phyloP scores from a whole-genome alignment of 2,329 filamentous ascomycete species.

The Xylariaceae sp. region DNA sequence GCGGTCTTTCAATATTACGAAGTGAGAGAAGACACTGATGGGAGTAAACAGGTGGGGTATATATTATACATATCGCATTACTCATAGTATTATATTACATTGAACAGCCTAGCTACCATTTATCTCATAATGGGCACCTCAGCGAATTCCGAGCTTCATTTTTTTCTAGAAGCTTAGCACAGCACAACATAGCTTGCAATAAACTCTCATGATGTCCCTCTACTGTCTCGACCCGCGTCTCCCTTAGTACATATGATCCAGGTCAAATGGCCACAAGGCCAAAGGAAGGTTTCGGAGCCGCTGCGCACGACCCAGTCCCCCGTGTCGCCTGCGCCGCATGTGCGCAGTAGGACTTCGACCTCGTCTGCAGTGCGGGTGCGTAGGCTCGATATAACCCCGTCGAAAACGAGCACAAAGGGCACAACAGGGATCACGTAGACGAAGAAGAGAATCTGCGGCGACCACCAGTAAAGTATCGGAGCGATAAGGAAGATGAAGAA shows the following conservation, averaged over 20 bases:
- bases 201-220: not conserved
- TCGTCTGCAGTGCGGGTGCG: conserved; percentile 71
- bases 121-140: too few relatives aligned
- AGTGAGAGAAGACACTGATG: conserved; percentile 6
- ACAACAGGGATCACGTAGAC: conserved; percentile 70
- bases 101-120: not conserved
- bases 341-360: conserved; percentile 63
- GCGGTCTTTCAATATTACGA: not conserved
- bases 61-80: conserved; percentile 2
- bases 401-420: conserved; percentile 70
- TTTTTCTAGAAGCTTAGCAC: not conserved
- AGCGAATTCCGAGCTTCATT: too few relatives aligned
- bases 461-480: conserved; percentile 55
- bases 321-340: conserved; percentile 52
- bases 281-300: conserved; percentile 54
- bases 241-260: conserved; percentile 58
- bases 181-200: not conserved
- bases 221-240: not conserved
- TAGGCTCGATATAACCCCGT: conserved; percentile 71
- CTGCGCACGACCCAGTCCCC: conserved; percentile 56
- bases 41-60: conserved; percentile 12
- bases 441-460: conserved; percentile 62
- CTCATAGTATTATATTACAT: conserved; percentile 14
- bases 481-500: conserved; percentile 57
- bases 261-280: conserved; percentile 56